A percentile compares a stretch with the other conserved stretches of the same genome.
Conservation (phyloP, 176 grass and related monocot genomes). For the Oryza officinalis region DNA sequence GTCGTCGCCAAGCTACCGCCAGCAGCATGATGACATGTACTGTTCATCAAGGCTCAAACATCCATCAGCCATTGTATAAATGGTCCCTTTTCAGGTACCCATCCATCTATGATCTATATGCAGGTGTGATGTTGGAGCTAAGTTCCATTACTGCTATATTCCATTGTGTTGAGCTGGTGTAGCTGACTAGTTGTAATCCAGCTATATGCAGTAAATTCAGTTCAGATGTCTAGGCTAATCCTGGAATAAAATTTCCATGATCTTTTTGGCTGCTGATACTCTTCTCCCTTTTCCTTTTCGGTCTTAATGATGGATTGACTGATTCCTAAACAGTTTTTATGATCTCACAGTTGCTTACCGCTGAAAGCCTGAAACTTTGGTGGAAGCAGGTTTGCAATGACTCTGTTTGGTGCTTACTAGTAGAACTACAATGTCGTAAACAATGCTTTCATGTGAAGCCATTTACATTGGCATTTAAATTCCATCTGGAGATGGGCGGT, state of each 20-base stretch:
- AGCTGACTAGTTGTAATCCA: background rate
- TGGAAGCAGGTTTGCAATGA: constrained; percentile 27
- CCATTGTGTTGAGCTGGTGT: background rate
- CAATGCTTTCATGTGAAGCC: constrained; percentile 37
- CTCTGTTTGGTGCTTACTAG: constrained; percentile 7
- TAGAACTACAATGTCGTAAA: background rate
- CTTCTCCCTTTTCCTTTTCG: constrained; percentile 11
- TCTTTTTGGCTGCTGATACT: background rate
- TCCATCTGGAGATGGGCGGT: background rate
- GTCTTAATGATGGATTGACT: constrained; percentile 30
- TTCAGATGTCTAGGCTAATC: background rate
- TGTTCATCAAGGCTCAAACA: background rate
- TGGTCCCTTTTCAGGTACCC: background rate
- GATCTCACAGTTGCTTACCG: background rate
- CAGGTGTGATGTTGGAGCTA: background rate
- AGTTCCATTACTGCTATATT: background rate
- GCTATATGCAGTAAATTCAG: constrained; percentile 13
- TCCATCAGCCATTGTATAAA: background rate
- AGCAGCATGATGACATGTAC: background rate
- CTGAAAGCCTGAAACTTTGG: background rate
- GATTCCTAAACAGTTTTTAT: constrained; percentile 16
- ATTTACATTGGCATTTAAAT: constrained; percentile 21
- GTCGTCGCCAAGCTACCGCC: constrained; percentile 43
- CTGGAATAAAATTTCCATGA: constrained; percentile 43
- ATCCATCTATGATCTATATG: background rate